Conservation (phyloP, 306 rosid genomes). For the Styphnolobium japonicum region DNA sequence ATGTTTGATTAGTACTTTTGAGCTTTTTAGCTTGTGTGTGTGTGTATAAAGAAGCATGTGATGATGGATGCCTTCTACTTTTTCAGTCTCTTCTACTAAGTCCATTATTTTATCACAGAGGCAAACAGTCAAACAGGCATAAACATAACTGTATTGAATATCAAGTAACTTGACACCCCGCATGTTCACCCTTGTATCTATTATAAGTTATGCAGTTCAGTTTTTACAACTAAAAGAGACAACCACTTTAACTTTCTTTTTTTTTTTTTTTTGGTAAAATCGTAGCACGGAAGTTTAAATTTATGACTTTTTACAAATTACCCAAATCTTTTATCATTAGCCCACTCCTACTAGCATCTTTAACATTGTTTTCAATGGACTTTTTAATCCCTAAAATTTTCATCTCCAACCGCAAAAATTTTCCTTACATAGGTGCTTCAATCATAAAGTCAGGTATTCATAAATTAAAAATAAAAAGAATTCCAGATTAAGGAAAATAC, state of each 20-base stretch:
- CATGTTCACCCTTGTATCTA: no score
- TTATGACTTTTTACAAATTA: no score
- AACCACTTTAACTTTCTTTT: no score
- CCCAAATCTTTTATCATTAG: no score
- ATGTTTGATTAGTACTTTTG: background rate
- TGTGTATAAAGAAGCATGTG: background rate
- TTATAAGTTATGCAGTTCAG: no score
- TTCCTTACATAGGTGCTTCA: background rate
- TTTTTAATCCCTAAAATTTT: background rate
- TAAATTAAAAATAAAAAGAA: background rate
- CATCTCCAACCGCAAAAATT: background rate
- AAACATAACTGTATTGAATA: background rate
- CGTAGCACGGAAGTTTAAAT: no score
- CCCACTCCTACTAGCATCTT: no score
- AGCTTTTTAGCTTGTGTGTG: background rate
- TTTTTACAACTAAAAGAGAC: no score
- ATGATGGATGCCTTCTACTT: background rate
- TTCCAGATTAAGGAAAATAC: background rate
- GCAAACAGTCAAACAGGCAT: background rate
- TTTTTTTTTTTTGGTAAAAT: no score
- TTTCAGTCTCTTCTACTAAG: background rate
- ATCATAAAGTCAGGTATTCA: background rate
- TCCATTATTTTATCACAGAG: background rate
- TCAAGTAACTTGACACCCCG: background rate
- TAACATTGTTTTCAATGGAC: background rate